Percentiles rank a stretch among this genome's conserved stretches.
Evolutionary conservation across 2,329 filamentous ascomycete genomes (phyloP).

Genomic region (Penicillium italicum): DNA sequence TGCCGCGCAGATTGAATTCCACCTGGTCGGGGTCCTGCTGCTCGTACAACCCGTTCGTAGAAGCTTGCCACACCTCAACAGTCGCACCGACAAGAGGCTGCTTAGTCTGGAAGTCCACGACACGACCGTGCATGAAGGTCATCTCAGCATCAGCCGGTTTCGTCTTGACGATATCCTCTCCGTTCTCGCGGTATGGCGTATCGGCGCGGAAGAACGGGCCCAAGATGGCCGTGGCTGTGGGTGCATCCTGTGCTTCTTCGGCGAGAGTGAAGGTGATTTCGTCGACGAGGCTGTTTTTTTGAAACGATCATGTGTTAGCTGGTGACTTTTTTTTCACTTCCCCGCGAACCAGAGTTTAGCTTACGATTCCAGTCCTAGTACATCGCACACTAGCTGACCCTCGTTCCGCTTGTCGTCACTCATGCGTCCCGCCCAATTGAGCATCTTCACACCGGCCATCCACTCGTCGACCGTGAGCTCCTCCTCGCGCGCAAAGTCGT

Average conservation of each 20-base stretch:
- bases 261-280: slow-evolving; percentile 71
- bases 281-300: slow-evolving; percentile 60
- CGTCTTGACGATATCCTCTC: slow-evolving; percentile 60
- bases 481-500: slow-evolving; percentile 58
- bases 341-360: slow-evolving; percentile 14
- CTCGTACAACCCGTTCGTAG: slow-evolving; percentile 68
- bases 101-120: slow-evolving; percentile 57
- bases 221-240: slow-evolving; percentile 74
- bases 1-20: slow-evolving; percentile 71
- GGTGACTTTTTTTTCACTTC: not conserved
- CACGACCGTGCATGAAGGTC: slow-evolving; percentile 62
- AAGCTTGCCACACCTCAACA: slow-evolving; percentile 77
- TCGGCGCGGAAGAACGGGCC: slow-evolving; percentile 80
- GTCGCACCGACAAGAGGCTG: slow-evolving; percentile 62
- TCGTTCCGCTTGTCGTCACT: slow-evolving; percentile 61
- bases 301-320: not conserved
- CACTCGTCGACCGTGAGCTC: slow-evolving; percentile 59
- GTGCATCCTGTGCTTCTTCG: slow-evolving; percentile 50
- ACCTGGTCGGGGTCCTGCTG: slow-evolving; percentile 69
- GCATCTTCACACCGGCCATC: slow-evolving; percentile 54
- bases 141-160: slow-evolving; percentile 51
- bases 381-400: slow-evolving; percentile 57
- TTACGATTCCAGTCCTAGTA: slow-evolving; percentile 57
- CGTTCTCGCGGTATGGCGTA: slow-evolving; percentile 67
- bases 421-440: slow-evolving; percentile 63